Evolutionary conservation across 306 rosid species (phyloP), one percentile per base, ranked within the genome.

Genomic region (Lupinus albus): DNA sequence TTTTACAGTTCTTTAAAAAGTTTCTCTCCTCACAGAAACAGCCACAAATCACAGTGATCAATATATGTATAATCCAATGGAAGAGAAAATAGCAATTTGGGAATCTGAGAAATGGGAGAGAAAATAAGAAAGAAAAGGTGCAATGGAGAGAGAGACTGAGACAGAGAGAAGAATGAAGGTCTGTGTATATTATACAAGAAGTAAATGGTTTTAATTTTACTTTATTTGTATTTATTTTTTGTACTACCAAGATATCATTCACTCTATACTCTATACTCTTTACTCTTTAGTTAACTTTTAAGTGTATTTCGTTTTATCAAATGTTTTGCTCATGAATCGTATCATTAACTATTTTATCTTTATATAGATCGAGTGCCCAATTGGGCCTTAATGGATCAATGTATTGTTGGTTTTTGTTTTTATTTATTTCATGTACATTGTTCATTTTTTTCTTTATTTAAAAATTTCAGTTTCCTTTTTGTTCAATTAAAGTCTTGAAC

Each of bases 31-130:
- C 62, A 80, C 42, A 81, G 17, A 83, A 83, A 84, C 3, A 84
- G 36, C 61, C 61, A 61, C 59, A 82, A 80, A 85, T 82, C 70
- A 85, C 12, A 69, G 77, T 48, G 68, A 86, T 93, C 80, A 71
- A 72, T 82, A 68, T 36, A 5, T 53, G 79, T 74, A 85, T 76
- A 90, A 84, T 75, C 78, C 80, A 93, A 86, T 73, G 84, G 91
- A 80, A 85, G 81, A 79, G 84, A 74, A 84, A 81, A 80, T 84
- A 70, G 68, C 83, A 88, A 68, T 82, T 71, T 70, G 82, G 89
- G 97, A 94, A 90, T 94, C 95, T 90, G 78, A 79, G 5, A 86
- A 87, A 93, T 84, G 88, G 80, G 62, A 85, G 91, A 82, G 83
- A 69, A 82, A 89, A 86, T 73, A 73, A 79, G 70, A 74, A 85